Percentiles rank a stretch among this genome's conserved stretches.
These are phyloP conservation scores for Leptodontidium sp. DNA, from an alignment of 2,329 filamentous ascomycete genomes.

Conservation along the genomic window DNA sequence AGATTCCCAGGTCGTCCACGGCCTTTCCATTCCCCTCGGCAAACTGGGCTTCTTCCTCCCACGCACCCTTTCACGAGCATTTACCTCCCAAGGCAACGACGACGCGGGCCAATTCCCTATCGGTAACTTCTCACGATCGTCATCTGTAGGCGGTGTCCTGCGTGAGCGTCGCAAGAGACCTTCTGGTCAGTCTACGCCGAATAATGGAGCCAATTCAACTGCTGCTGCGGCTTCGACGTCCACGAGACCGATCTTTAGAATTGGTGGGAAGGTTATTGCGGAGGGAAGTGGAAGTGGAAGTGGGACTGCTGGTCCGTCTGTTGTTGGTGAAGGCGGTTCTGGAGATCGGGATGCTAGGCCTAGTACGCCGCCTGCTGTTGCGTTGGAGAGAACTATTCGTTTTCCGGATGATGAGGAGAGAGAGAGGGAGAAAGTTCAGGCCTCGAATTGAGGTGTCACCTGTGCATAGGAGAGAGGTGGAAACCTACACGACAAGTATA, in stretches of 20 bases:
- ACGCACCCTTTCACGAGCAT: slow-evolving; percentile 62
- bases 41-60: slow-evolving; percentile 70
- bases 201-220: background rate
- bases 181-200: slow-evolving; percentile 31
- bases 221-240: slow-evolving; percentile 29
- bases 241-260: slow-evolving; percentile 48
- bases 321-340: background rate
- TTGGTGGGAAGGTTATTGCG: slow-evolving; percentile 49
- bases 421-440: no score
- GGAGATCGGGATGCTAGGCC: slow-evolving; percentile 13
- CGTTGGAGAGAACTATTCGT: slow-evolving; percentile 50
- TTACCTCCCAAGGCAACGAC: slow-evolving; percentile 38
- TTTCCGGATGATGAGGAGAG: slow-evolving; percentile 53
- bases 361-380: slow-evolving; percentile 31
- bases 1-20: slow-evolving; percentile 71
- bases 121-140: slow-evolving; percentile 27
- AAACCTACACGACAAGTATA: no score
- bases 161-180: slow-evolving; percentile 35
- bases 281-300: background rate
- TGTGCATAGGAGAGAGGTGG: background rate
- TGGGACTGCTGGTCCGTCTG: slow-evolving; percentile 7
- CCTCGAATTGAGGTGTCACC: background rate
- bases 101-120: slow-evolving; percentile 31
- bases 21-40: slow-evolving; percentile 79
- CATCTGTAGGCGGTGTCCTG: slow-evolving; percentile 28